These are phyloP conservation scores for Hebeloma cylindrosporum DNA, from an alignment of 768 basidiomycete genomes.

Conservation along the genomic window DNA sequence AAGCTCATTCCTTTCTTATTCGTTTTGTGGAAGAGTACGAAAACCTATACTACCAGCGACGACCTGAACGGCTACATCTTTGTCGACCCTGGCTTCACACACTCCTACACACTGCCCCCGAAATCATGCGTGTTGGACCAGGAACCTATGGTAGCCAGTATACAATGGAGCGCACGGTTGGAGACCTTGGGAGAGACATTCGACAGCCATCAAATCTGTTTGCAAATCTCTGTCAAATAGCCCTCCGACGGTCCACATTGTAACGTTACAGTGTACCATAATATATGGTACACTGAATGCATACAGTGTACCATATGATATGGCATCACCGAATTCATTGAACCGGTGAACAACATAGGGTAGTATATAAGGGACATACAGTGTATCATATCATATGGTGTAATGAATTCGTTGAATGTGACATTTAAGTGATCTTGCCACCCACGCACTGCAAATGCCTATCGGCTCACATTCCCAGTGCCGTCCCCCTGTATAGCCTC, in stretches of 20 bases:
- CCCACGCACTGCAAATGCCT: too few species aligned
- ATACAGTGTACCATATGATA: too few species aligned
- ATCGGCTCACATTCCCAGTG: too few species aligned
- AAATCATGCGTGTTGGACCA: conserved; percentile 25
- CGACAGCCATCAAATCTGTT: conserved; percentile 11
- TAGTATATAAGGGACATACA: too few species aligned
- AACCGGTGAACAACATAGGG: too few species aligned
- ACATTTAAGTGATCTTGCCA: too few species aligned
- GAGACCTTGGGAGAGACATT: conserved; percentile 13
- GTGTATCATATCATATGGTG: too few species aligned
- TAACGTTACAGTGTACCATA: too few species aligned
- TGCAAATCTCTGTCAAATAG: conserved; percentile 9
- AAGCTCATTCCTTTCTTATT: conserved; percentile 24
- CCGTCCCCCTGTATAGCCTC: too few species aligned
- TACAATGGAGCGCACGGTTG: conserved; percentile 13
- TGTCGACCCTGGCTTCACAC: conserved; percentile 32
- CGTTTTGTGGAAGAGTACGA: conserved; percentile 35
- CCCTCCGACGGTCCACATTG: conserved; percentile 8
- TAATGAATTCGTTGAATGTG: too few species aligned
- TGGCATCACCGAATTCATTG: too few species aligned
- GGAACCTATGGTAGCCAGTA: conserved; percentile 7
- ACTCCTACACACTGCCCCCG: conserved; percentile 25
- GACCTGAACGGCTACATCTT: conserved; percentile 32
- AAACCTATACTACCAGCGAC: conserved; percentile 31
- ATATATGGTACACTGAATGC: too few species aligned